phyloP scores from a whole-genome alignment of 306 rosid genomes.

The Vicia faba region DNA sequence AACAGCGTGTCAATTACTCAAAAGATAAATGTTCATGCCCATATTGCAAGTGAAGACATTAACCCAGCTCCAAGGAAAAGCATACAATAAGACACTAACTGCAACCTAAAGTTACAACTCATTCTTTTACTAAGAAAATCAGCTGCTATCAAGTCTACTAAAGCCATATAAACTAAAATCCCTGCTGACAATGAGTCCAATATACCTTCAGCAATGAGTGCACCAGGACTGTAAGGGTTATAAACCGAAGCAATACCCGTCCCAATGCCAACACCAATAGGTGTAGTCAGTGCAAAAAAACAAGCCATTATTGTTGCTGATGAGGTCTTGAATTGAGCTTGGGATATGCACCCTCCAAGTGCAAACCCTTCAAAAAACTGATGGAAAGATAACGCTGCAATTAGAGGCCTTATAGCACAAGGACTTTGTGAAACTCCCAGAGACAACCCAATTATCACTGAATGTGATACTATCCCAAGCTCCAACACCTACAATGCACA shows the following conservation, averaged over 20 bases:
- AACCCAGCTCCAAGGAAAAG: constrained; percentile 95
- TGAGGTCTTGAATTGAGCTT: constrained; percentile 74
- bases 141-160: constrained; percentile 92
- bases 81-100: constrained; percentile 69
- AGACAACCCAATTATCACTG: constrained; percentile 87
- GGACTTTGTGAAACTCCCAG: constrained; percentile 93
- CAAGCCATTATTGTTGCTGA: constrained; percentile 76
- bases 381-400: constrained; percentile 87
- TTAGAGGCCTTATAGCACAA: constrained; percentile 81
- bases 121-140: constrained; percentile 93
- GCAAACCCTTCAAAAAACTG: constrained; percentile 99
- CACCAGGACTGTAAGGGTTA: constrained; percentile 71
- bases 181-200: constrained; percentile 85
- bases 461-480: constrained; percentile 95
- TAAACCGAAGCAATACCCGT: constrained; percentile 61
- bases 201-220: constrained; percentile 72
- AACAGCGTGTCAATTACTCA: no score
- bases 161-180: constrained; percentile 89
- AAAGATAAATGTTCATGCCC: constrained; percentile 57
- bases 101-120: constrained; percentile 94
- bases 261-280: constrained; percentile 73
- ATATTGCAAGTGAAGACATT: constrained; percentile 86
- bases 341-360: constrained; percentile 94
- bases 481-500: constrained; percentile 69
- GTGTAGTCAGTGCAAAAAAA: constrained; percentile 84